These are phyloP conservation scores for Niveomyces coronatus DNA, from an alignment of 2,329 filamentous ascomycete genomes.

Conservation along the genomic window DNA sequence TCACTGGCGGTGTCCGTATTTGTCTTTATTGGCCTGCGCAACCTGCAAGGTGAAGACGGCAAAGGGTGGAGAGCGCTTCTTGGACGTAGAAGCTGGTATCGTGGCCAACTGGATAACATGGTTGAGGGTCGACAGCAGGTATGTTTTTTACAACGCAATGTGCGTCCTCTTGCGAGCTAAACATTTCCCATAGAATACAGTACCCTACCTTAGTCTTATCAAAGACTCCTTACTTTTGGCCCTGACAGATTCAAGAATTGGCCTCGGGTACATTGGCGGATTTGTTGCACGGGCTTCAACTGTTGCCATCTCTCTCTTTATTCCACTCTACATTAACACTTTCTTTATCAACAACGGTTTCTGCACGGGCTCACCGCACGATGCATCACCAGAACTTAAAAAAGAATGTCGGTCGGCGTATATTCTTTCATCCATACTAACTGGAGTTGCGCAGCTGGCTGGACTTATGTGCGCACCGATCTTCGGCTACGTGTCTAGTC, in stretches of 20 bases:
- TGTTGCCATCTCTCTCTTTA: constrained; percentile 89
- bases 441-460: constrained; percentile 78
- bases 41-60: constrained; percentile 59
- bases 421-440: constrained; percentile 74
- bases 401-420: constrained; percentile 80
- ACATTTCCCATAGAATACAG: constrained; percentile 22
- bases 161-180: not conserved
- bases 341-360: constrained; percentile 76
- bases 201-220: constrained; percentile 51
- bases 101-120: constrained; percentile 13
- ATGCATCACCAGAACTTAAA: constrained; percentile 65
- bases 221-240: constrained; percentile 57
- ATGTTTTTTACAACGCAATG: not conserved
- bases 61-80: constrained; percentile 60
- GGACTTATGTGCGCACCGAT: constrained; percentile 76
- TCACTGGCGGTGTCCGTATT: constrained; percentile 62
- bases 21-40: constrained; percentile 68
- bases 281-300: constrained; percentile 93
- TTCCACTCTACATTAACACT: constrained; percentile 85
- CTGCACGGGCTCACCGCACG: constrained; percentile 57
- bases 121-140: constrained; percentile 17
- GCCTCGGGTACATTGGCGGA: constrained; percentile 81
- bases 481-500: constrained; percentile 78
- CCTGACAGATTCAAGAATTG: constrained; percentile 66
- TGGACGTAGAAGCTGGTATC: constrained; percentile 24